Evolutionary conservation across 139 green algal genomes (phyloP), one percentile per base, ranked within the genome.

Genomic region (Pleodorina starrii): DNA sequence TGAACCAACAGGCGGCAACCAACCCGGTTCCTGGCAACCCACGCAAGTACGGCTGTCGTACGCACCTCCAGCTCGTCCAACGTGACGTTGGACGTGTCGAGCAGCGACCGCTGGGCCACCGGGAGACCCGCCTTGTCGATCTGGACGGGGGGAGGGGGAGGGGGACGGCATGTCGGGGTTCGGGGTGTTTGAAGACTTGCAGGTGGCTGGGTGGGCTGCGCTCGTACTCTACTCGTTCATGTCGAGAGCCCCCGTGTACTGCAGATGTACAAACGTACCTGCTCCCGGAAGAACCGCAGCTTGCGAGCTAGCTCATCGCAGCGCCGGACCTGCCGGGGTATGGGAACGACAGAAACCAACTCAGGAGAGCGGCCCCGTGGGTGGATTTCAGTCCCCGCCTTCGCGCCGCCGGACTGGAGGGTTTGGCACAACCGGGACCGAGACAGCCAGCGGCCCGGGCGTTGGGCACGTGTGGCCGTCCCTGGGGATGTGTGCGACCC

Each of bases 241-340:
- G n/a, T n/a, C n/a, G n/a, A n/a, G n/a, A n/a, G n/a, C n/a, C n/a
- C n/a, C n/a, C n/a, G n/a, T n/a, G n/a, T n/a, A n/a, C n/a, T n/a
- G n/a, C n/a, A n/a, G n/a, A n/a, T n/a, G n/a, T n/a, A n/a, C n/a
- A n/a, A n/a, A n/a, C n/a, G n/a, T n/a, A 97, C 95, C 95, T 99
- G 94, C 32, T 98, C 97, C 25, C 92, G 91, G 86, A 99, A 97
- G 88, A 98, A 99, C 23, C 98, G 94, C 78, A 99, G 87, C 94
- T 97, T 98, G 12, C 98, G 91, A 0, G 97, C 93, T 97, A 99
- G 98, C 91, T 99, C 98, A 51, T 99, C 98, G 78, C 96, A 99
- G 10, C 98, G 95, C 89, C 99, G 99, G 72, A 99, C 98, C 96
- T 99, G 93, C 19, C 5, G 17, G 72, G 7, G 16, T 21, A 57